Evolutionary conservation across 495 filamentous ascomycete species (phyloP), one percentile per base, ranked within the genome.

Genomic region (Penicillium malachiteum): DNA sequence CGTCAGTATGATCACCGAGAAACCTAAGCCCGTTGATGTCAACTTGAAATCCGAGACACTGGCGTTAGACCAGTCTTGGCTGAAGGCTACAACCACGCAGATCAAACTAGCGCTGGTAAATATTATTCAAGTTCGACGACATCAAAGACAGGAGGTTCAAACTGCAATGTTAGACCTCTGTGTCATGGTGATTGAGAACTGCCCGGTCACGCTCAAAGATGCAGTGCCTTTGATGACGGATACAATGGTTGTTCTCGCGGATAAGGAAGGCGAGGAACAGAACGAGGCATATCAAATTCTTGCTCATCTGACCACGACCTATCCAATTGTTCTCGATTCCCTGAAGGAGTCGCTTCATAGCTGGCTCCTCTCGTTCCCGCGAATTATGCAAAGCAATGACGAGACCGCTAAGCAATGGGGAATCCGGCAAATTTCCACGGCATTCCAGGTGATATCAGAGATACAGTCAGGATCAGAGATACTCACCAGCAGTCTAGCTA

Each of bases 61-160:
- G 1, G 64, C 71, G 7, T 65, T 79, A 26, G 76, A 79, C 31
- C 71, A 76, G 4, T 79, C 90, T 9, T 97, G 93, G 94, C 68
- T 94, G 13, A 87, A 84, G 52, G 90, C 90, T 13, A 97, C 93
- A 5, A 74, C 85, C 3, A 78, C 80, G 5, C 91, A 97, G 67
- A 82, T 97, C 48, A 95, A 92, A 63, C 78, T 96, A 50, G 94
- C 93, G 7, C 68, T 97, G 10, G 84, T 86, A 34, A 90, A 87
- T 52, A 78, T 96, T 14, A 71, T 96, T 17, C 88, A 87, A 52
- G 66, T 96, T 31, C 86, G 90, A n/a, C 83, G 80, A 37, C 87
- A 96, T 70, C 82, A 87, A 14, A 80, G 85, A 31, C 66, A 65
- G 9, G 89, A 94, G 47, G 87, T 97, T 1, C 85, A 86, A 45